Evolutionary conservation across 192 early-diverging fungal genomes (phyloP).

Genomic region (Coemansia guatemalensis): DNA sequence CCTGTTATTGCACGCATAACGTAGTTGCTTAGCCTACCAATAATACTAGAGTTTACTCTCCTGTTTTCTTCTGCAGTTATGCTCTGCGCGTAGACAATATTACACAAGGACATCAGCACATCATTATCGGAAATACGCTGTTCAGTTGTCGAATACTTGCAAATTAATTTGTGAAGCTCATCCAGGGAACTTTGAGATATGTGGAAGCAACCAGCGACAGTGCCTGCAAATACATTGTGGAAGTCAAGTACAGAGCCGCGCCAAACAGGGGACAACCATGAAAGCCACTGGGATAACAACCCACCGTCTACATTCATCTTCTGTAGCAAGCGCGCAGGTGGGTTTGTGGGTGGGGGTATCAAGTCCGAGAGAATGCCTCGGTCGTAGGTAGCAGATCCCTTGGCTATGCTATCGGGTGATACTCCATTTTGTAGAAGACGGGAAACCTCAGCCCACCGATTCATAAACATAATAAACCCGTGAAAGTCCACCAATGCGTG

Average conservation of each 20-base stretch:
- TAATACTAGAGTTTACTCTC: not conserved
- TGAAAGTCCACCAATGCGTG: constrained; percentile 16
- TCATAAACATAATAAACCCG: constrained; percentile 17
- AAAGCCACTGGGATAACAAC: not conserved
- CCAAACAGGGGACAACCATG: constrained; percentile 15
- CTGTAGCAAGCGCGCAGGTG: not conserved
- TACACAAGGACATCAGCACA: constrained; percentile 5
- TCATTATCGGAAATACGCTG: constrained; percentile 19
- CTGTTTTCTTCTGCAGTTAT: not conserved
- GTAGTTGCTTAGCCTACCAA: not conserved
- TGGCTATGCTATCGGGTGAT: not conserved
- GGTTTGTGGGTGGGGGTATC: not conserved
- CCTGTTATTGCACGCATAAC: not conserved
- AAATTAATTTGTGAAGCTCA: not conserved
- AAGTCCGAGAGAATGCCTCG: not conserved
- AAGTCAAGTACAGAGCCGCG: not conserved
- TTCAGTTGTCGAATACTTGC: not conserved
- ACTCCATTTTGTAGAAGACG: not conserved
- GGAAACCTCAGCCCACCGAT: constrained; percentile 16
- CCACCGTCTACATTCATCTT: not conserved
- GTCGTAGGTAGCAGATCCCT: not conserved
- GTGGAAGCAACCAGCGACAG: constrained; percentile 10
- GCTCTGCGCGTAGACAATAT: constrained; percentile 12
- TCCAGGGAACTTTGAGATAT: not conserved
- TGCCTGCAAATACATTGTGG: not conserved